Conservation (phyloP, 768 basidiomycete species). For the Bullera alba region DNA sequence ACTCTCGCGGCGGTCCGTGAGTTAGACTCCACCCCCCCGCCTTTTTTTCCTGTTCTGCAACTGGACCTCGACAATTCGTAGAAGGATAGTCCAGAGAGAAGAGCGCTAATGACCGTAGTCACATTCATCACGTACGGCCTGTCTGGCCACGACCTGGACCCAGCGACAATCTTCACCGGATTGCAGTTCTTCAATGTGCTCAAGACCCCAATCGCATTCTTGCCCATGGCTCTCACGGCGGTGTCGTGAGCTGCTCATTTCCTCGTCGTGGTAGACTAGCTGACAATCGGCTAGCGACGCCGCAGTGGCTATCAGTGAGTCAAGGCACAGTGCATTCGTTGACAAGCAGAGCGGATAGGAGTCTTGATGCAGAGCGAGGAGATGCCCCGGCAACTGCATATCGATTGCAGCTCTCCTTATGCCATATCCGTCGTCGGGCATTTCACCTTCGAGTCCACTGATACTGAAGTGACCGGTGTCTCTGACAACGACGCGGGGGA, state of each 20-base stretch:
- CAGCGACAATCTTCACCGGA: slow-evolving; percentile 56
- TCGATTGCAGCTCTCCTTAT: slow-evolving; percentile 47
- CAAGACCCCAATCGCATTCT: slow-evolving; percentile 27
- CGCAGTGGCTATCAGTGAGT: background rate
- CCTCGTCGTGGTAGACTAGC: background rate
- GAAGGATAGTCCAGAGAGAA: no score
- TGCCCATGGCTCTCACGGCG: slow-evolving; percentile 28
- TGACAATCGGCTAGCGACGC: background rate
- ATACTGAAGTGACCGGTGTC: slow-evolving; percentile 29
- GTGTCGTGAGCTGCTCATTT: background rate
- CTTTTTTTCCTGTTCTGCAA: background rate
- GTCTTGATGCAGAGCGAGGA: slow-evolving; percentile 51
- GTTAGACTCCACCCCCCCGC: slow-evolving; percentile 48
- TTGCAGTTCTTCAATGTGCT: slow-evolving; percentile 56
- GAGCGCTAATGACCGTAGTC: slow-evolving; percentile 20
- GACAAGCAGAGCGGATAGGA: background rate
- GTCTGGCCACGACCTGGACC: slow-evolving; percentile 54
- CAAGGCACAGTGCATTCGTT: no score
- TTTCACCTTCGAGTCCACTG: slow-evolving; percentile 5
- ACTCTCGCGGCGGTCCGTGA: slow-evolving; percentile 50
- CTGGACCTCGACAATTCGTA: background rate
- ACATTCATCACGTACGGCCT: slow-evolving; percentile 60
- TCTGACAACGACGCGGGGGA: slow-evolving; percentile 5
- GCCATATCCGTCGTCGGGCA: slow-evolving; percentile 50
- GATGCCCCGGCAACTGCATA: slow-evolving; percentile 50